Evolutionary conservation across 352 stramenopile species (phyloP), one percentile per base, ranked within the genome.

Genomic region (Phytophthora sp.): DNA sequence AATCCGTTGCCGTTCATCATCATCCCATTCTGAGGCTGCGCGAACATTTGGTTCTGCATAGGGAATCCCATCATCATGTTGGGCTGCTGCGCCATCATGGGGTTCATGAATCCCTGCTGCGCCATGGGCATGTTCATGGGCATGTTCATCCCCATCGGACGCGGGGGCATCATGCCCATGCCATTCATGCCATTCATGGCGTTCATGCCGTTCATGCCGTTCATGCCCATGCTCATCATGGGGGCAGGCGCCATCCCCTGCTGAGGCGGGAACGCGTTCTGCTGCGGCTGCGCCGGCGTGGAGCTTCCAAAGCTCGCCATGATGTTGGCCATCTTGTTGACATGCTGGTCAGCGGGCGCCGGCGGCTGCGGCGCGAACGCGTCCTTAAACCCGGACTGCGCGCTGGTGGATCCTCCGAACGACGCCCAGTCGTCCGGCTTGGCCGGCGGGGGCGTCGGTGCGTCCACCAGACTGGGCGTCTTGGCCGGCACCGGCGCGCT

Each of bases 281-380:
- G 62, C 31, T 68, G 67, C 57, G 38, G 63, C 30, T 44, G 74
- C 34, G 52, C 55, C 32, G 32, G 58, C 10, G 67, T 53, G 0
- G 66, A 51, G 1, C 66, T 31, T 10, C 82, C 87, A 39, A 95
- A 95, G 64, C 78, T 95, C 11, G 87, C 84, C 87, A 95, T 95
- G 68, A 95, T 95, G 68, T 85, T 93, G 43, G 84, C 84, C 77
- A 94, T 89, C 39, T 89, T 87, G 69, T 89, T 91, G 39, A 74
- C 63, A 52, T 87, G 81, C 54, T 89, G 79, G 49, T 81, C 75
- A 5, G 70, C 69, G n/a, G 76, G 70, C 3, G 66, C 44, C 1
- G 76, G 21, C 32, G 59, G 45, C 51, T 66, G 65, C 20, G 48
- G 41, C 1, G 72, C 67, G 31, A 92, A 92, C 13, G 77, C 73